These are phyloP conservation scores for Fraxinus latifolia DNA, from an alignment of 305 asterid genomes.

Conservation along the genomic window DNA sequence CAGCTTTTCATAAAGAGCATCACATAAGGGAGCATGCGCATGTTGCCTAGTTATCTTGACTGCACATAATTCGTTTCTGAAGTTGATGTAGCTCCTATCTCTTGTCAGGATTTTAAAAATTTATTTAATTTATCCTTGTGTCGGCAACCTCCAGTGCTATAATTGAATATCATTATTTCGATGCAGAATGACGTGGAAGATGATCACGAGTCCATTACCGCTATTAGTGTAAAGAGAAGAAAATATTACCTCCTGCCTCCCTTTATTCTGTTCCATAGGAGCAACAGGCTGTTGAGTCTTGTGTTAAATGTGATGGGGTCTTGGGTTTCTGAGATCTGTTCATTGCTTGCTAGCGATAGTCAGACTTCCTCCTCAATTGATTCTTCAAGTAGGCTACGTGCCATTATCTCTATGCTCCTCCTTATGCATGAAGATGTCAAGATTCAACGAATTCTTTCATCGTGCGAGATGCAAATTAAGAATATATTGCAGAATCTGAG, in stretches of 20 bases:
- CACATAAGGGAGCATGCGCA: background rate
- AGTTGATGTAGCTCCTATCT: background rate
- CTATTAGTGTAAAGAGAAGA: slow-evolving; percentile 33
- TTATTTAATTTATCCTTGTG: slow-evolving; percentile 2
- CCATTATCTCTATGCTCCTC: slow-evolving; percentile 42
- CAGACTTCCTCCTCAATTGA: slow-evolving; percentile 23
- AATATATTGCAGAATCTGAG: slow-evolving; percentile 37
- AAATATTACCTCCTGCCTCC: slow-evolving; percentile 63
- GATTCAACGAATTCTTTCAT: slow-evolving; percentile 42
- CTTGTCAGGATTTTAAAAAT: background rate
- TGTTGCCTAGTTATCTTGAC: background rate
- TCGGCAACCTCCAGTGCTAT: slow-evolving; percentile 10
- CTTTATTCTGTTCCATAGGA: slow-evolving; percentile 55
- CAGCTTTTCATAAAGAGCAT: background rate
- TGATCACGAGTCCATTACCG: slow-evolving; percentile 32
- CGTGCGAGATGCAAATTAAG: slow-evolving; percentile 42
- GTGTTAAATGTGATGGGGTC: slow-evolving; percentile 52
- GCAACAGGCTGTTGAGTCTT: slow-evolving; percentile 41
- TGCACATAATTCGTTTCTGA: background rate
- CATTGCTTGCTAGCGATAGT: slow-evolving; percentile 25
- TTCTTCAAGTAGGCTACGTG: slow-evolving; percentile 34
- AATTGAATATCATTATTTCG: slow-evolving; percentile 11
- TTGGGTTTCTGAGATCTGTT: slow-evolving; percentile 42
- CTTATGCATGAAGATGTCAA: slow-evolving; percentile 55
- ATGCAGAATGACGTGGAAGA: slow-evolving; percentile 49